phyloP scores from a whole-genome alignment of 331 rosid genomes.

The Arachis monticola region DNA sequence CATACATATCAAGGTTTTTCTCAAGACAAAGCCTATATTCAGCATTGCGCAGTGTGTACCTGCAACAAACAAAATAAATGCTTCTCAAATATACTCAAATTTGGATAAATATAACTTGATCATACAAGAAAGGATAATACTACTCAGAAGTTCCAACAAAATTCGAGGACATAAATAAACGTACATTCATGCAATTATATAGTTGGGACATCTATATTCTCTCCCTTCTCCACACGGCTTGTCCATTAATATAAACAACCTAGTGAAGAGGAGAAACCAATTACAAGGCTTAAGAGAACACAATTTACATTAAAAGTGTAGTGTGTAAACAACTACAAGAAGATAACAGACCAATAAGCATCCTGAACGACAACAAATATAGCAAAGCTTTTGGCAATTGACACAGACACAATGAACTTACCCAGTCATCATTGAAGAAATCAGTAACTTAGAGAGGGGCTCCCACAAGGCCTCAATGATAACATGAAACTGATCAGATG shows the following conservation, averaged over 20 bases:
- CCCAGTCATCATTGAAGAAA: constrained; percentile 99
- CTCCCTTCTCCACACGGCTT: constrained; percentile 18
- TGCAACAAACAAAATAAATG: constrained; percentile 43
- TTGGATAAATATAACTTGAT: constrained; percentile 24
- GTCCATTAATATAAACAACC: constrained; percentile 9
- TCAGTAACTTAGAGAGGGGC: constrained; percentile 82
- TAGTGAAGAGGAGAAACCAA: constrained; percentile 17
- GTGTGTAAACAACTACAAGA: constrained; percentile 18
- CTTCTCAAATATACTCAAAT: constrained; percentile 35
- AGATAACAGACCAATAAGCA: too few species aligned
- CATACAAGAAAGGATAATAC: constrained; percentile 13
- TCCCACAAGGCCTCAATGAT: constrained; percentile 90
- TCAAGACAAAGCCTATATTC: constrained; percentile 94
- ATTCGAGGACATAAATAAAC: background rate
- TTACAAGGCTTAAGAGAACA: constrained; percentile 22
- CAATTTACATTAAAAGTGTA: background rate
- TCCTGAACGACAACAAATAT: too few species aligned
- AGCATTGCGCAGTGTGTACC: constrained; percentile 92
- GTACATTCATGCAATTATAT: constrained; percentile 5
- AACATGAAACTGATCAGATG: constrained; percentile 88
- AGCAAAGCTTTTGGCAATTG: background rate
- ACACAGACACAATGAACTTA: constrained; percentile 35
- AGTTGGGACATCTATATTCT: background rate
- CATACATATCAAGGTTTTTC: constrained; percentile 65
- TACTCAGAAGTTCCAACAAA: constrained; percentile 5